phyloP scores from a whole-genome alignment of 495 filamentous ascomycete genomes.

The Aspergillus cavernicola region DNA sequence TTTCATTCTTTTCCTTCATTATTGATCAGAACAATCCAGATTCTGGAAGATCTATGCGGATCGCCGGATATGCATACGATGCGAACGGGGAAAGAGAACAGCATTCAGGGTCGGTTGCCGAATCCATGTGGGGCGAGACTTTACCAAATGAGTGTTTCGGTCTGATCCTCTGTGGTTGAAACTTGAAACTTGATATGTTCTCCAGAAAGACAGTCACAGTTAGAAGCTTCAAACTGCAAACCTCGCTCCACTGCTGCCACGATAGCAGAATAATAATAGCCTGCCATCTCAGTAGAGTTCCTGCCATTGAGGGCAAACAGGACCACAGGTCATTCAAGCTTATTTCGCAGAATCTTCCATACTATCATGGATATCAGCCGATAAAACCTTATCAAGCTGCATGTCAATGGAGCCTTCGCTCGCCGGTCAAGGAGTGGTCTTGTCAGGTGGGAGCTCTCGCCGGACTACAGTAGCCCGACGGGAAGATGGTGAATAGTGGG shows the following conservation, averaged over 20 bases:
- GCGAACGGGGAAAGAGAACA: background rate
- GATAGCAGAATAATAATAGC: constrained; percentile 2
- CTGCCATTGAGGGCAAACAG: background rate
- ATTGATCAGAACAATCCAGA: background rate
- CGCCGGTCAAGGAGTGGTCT: constrained; percentile 7
- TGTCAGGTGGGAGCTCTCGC: constrained; percentile 24
- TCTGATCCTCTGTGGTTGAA: constrained; percentile 3
- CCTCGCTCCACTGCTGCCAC: constrained; percentile 3
- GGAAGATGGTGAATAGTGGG: constrained; percentile 21
- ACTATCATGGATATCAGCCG: background rate
- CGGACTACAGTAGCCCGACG: constrained; percentile 40
- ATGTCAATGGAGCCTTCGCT: constrained; percentile 1
- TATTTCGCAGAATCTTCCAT: background rate
- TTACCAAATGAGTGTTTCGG: constrained; percentile 14
- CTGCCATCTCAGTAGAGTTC: background rate
- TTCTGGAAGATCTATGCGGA: background rate
- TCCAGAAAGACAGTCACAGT: constrained; percentile 5
- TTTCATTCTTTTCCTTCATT: background rate
- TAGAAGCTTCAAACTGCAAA: too few relatives aligned
- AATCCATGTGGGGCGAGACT: constrained; percentile 7
- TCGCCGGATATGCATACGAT: background rate
- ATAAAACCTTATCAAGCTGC: constrained; percentile 9
- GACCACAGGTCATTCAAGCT: background rate
- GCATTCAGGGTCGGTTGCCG: constrained; percentile 15
- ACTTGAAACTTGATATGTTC: constrained; percentile 5